phyloP scores from a whole-genome alignment of 202 grass and related monocot species.

The Bolboschoenoplectus hybrid region DNA sequence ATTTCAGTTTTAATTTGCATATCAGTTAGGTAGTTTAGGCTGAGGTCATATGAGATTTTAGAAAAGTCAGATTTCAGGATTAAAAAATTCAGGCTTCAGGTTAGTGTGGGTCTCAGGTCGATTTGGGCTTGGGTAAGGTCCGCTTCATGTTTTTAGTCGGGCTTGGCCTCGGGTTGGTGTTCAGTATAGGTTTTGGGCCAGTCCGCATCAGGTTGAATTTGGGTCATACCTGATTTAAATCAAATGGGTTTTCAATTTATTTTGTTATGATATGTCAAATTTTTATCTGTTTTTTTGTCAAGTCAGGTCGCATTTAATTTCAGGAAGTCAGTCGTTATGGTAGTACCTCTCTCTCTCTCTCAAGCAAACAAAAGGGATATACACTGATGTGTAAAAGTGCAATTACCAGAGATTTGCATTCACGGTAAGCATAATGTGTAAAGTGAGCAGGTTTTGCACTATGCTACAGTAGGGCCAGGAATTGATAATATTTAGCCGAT shows the following conservation, averaged over 20 bases:
- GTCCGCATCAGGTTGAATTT: not conserved
- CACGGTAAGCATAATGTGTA: not conserved
- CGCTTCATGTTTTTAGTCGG: not conserved
- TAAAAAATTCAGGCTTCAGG: not conserved
- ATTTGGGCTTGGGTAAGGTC: slow-evolving; percentile 5
- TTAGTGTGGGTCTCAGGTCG: not conserved
- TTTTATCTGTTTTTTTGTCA: not conserved
- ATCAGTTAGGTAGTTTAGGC: not conserved
- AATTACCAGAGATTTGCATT: not conserved
- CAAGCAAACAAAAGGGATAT: not conserved
- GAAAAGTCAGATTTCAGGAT: slow-evolving; percentile 9
- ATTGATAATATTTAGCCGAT: not conserved
- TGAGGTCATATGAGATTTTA: not conserved
- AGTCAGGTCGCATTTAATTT: not conserved
- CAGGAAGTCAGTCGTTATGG: not conserved
- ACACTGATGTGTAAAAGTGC: not conserved
- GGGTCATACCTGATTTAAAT: not conserved
- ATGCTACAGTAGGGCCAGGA: not conserved
- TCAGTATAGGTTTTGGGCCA: slow-evolving; percentile 3
- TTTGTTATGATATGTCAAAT: not conserved
- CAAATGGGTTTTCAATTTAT: not conserved
- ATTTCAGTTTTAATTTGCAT: slow-evolving; percentile 25
- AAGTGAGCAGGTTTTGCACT: slow-evolving; percentile 13
- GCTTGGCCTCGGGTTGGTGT: slow-evolving; percentile 1
- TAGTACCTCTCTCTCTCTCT: slow-evolving; percentile 10